phyloP scores from a whole-genome alignment of 2,329 filamentous ascomycete species.

The Phyllosticta capitalensis region DNA sequence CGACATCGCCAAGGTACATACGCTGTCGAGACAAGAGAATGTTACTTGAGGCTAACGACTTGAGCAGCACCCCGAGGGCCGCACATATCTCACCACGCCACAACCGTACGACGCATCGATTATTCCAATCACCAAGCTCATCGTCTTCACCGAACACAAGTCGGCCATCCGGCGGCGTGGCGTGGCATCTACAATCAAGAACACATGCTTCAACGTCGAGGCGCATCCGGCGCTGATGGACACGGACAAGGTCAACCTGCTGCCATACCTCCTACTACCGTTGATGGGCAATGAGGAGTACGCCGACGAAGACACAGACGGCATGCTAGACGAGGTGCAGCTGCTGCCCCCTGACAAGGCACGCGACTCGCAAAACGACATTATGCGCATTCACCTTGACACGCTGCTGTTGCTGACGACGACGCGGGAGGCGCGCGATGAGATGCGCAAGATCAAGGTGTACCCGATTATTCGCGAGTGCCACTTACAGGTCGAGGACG shows the following conservation, averaged over 20 bases:
- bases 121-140: constrained; percentile 84
- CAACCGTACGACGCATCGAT: constrained; percentile 67
- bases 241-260: constrained; percentile 64
- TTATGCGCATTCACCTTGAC: constrained; percentile 81
- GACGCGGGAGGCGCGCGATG: constrained; percentile 63
- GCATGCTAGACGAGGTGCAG: constrained; percentile 85
- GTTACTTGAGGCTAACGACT: neutral
- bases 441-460: constrained; percentile 66
- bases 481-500: constrained; percentile 67
- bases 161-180: constrained; percentile 77
- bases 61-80: constrained; percentile 56
- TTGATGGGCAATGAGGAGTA: constrained; percentile 85
- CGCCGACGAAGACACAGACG: constrained; percentile 71
- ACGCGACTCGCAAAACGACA: constrained; percentile 65
- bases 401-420: constrained; percentile 76
- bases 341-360: constrained; percentile 82
- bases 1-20: constrained; percentile 61
- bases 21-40: neutral
- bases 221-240: constrained; percentile 62
- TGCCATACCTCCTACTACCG: constrained; percentile 82
- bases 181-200: constrained; percentile 96
- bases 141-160: constrained; percentile 86
- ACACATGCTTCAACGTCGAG: constrained; percentile 72
- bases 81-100: constrained; percentile 62
- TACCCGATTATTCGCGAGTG: constrained; percentile 86